A percentile compares a stretch with the other conserved stretches of the same genome.
Conservation (phyloP, 2,329 filamentous ascomycete genomes). For the Trichoderma simmonsii region DNA sequence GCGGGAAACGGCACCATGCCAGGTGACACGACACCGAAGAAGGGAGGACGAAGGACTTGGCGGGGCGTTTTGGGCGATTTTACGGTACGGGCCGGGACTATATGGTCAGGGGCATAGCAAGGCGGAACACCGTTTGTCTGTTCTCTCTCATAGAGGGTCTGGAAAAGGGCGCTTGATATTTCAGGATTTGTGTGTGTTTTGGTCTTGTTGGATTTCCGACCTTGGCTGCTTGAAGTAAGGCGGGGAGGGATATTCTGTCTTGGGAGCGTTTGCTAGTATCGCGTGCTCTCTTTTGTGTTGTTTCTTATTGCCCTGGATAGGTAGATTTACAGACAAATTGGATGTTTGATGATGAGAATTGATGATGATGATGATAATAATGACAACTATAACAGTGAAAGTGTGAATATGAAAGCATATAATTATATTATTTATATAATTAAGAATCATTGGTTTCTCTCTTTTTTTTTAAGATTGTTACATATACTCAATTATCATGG, state of each 20-base stretch:
- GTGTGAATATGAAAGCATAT: neutral
- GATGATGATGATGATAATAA: neutral
- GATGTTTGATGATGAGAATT: neutral
- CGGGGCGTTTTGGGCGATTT: constrained; percentile 14
- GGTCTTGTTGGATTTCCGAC: neutral
- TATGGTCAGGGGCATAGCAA: constrained; percentile 11
- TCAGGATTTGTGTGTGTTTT: constrained; percentile 3
- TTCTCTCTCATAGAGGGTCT: constrained; percentile 6
- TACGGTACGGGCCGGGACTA: constrained; percentile 4
- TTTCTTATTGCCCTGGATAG: neutral
- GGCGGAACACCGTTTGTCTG: constrained; percentile 4
- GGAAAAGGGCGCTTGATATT: constrained; percentile 1
- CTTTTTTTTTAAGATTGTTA: neutral
- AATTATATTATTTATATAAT: neutral
- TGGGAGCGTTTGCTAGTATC: neutral
- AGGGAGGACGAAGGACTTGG: neutral
- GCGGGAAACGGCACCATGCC: neutral
- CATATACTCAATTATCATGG: neutral
- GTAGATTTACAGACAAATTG: constrained; percentile 9
- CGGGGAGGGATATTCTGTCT: neutral
- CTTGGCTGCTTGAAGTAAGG: neutral
- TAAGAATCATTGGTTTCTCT: neutral
- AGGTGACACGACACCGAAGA: neutral
- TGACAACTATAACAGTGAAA: neutral
- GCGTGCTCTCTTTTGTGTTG: neutral